Conservation (phyloP, 768 basidiomycete species). For the Clathrus columnatus region DNA sequence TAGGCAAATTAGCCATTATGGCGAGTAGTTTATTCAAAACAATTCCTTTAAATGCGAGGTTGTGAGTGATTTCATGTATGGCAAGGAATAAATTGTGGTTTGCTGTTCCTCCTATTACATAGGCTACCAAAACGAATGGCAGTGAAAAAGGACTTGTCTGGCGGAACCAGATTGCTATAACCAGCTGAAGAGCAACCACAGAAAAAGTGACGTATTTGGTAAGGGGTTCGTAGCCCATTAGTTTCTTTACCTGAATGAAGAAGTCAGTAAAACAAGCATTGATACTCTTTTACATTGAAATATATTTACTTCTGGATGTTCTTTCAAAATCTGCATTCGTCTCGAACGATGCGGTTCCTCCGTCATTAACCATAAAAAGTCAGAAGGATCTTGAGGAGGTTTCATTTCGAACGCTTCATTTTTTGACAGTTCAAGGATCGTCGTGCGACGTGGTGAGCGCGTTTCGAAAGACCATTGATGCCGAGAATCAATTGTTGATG, state of each 20-base stretch:
- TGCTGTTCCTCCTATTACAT: constrained; percentile 83
- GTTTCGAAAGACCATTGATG: constrained; percentile 19
- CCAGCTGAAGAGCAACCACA: constrained; percentile 74
- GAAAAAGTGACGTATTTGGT: constrained; percentile 85
- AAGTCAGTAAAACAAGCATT: not conserved
- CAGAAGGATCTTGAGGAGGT: constrained; percentile 66
- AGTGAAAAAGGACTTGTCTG: constrained; percentile 60
- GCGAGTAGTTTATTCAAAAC: constrained; percentile 80
- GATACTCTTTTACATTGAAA: not conserved
- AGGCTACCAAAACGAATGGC: constrained; percentile 68
- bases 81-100: constrained; percentile 98
- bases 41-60: constrained; percentile 83
- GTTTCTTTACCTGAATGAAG: constrained; percentile 65
- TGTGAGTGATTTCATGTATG: constrained; percentile 98
- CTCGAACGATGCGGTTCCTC: constrained; percentile 94
- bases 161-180: constrained; percentile 54
- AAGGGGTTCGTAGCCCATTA: constrained; percentile 91
- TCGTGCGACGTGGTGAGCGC: constrained; percentile 40
- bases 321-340: constrained; percentile 83
- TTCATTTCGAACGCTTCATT: constrained; percentile 33
- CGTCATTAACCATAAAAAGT: constrained; percentile 95
- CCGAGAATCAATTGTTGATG: constrained; percentile 18
- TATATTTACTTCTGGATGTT: constrained; percentile 73
- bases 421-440: constrained; percentile 30
- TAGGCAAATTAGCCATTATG: constrained; percentile 86